phyloP scores from a whole-genome alignment of 2,329 filamentous ascomycete species.

The Microdochium bolleyi region DNA sequence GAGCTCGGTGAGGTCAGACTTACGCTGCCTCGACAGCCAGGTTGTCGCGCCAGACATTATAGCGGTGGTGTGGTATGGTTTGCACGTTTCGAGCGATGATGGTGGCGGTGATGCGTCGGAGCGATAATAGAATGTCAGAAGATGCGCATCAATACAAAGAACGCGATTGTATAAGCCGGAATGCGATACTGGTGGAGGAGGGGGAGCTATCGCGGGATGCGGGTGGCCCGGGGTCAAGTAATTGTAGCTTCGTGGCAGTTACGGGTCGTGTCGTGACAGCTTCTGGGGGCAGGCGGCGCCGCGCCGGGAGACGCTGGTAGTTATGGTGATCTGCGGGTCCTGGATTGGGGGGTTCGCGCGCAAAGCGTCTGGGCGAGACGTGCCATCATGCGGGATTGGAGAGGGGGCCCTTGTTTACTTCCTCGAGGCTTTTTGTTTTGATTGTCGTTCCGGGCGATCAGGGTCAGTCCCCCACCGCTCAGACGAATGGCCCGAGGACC shows the following conservation, averaged over 20 bases:
- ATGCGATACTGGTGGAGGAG: background rate
- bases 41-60: constrained; percentile 58
- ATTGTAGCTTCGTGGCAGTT: background rate
- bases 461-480: too few relatives aligned
- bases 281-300: background rate
- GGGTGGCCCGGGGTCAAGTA: background rate
- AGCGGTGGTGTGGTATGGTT: constrained; percentile 1
- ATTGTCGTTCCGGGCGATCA: background rate
- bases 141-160: background rate
- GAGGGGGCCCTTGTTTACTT: background rate
- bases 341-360: background rate
- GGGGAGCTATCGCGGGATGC: background rate
- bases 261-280: background rate
- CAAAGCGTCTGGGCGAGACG: background rate
- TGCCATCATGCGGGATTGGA: background rate
- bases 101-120: background rate
- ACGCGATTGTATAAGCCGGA: background rate
- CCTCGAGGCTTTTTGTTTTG: background rate
- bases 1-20: constrained; percentile 68
- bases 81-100: background rate
- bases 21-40: constrained; percentile 77
- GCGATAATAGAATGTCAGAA: background rate
- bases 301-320: background rate
- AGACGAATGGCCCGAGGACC: too few relatives aligned
- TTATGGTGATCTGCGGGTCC: background rate